phyloP scores from a whole-genome alignment of 192 early-diverging fungal genomes.

The Gaertneriomyces semiglobifer region DNA sequence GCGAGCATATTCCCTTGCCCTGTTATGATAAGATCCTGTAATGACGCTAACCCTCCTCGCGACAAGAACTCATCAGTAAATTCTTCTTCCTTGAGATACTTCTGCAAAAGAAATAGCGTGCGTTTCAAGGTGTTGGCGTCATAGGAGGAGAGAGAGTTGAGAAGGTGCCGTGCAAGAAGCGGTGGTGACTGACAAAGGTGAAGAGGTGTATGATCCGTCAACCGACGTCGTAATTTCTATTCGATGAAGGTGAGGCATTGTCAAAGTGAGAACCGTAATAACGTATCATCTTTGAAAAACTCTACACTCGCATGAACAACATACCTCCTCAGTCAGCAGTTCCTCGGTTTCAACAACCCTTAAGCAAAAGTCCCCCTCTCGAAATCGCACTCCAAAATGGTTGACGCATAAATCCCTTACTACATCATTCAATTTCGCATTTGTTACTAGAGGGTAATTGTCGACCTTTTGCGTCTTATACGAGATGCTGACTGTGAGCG shows the following conservation, averaged over 20 bases:
- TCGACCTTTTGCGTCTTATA: constrained; percentile 23
- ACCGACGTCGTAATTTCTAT: constrained; percentile 20
- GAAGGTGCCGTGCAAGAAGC: constrained; percentile 21
- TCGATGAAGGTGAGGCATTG: neutral
- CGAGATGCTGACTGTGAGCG: neutral
- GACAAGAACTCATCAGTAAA: constrained; percentile 63
- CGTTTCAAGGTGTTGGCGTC: constrained; percentile 55
- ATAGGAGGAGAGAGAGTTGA: constrained; percentile 25
- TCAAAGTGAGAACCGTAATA: neutral
- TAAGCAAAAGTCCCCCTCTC: constrained; percentile 19
- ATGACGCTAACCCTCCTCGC: constrained; percentile 49
- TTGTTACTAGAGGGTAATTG: constrained; percentile 8
- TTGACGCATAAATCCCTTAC: constrained; percentile 18
- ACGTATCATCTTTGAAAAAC: neutral
- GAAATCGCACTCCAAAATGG: constrained; percentile 13
- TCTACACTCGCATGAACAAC: neutral
- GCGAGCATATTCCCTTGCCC: constrained; percentile 63
- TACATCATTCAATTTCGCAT: constrained; percentile 4
- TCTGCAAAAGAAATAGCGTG: constrained; percentile 60
- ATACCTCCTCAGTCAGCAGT: constrained; percentile 34
- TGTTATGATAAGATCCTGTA: constrained; percentile 59
- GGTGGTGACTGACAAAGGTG: constrained; percentile 32
- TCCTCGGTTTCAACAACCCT: constrained; percentile 34
- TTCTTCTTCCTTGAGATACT: constrained; percentile 63
- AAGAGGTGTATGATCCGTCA: constrained; percentile 24